Evolutionary conservation across 1,139 yeast species (phyloP).

Genomic region (Saccharomycopsis hybrid): DNA sequence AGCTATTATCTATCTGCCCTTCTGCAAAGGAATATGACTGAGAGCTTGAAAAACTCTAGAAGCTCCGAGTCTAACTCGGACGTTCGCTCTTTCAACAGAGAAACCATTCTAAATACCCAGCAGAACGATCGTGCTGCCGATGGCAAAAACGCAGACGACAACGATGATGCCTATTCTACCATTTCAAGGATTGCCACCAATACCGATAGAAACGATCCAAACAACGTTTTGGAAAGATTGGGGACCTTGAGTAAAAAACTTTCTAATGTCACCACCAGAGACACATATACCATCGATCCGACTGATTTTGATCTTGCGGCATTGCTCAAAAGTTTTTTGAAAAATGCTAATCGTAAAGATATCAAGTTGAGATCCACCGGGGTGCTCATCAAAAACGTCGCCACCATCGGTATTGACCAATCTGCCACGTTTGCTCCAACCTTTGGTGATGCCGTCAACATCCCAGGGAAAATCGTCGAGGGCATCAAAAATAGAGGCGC

Average conservation of each 20-base stretch:
- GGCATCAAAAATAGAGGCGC: conserved; percentile 6
- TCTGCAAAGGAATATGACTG: too few relatives aligned
- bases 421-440: conserved; percentile 32
- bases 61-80: too few relatives aligned
- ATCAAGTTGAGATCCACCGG: conserved; percentile 41
- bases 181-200: conserved; percentile 16
- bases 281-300: conserved; percentile 24
- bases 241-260: conserved; percentile 10
- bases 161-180: conserved; percentile 5
- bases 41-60: too few relatives aligned
- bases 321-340: conserved; percentile 28
- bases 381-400: conserved; percentile 37
- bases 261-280: conserved; percentile 17
- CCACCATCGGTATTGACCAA: conserved; percentile 32
- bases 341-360: conserved; percentile 16
- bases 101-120: too few relatives aligned
- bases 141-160: too few relatives aligned
- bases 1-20: too few relatives aligned
- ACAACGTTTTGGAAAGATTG: conserved; percentile 14
- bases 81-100: too few relatives aligned
- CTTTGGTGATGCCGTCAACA: conserved; percentile 28
- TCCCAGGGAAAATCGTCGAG: conserved; percentile 24
- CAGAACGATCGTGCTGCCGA: too few relatives aligned
- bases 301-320: conserved; percentile 31
- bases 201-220: conserved; percentile 10